phyloP scores from a whole-genome alignment of 75 land plant genomes.

The Cryptomeria japonica region DNA sequence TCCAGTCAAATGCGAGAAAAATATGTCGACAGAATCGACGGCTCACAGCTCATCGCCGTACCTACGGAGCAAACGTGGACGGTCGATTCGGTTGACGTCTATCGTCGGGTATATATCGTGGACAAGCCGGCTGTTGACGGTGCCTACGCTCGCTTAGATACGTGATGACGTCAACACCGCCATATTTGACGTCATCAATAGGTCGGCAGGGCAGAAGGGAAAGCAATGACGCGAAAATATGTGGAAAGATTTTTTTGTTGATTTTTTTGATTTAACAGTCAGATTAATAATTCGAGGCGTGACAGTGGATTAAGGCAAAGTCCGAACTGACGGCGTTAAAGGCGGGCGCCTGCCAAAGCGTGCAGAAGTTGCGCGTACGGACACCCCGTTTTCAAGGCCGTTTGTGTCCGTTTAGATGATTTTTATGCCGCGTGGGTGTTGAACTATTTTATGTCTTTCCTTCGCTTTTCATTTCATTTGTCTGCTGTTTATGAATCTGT shows the following conservation, averaged over 20 bases:
- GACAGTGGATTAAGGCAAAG: neutral
- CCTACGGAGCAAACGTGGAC: neutral
- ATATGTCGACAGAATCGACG: too few species aligned
- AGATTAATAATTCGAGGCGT: neutral
- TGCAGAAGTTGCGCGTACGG: neutral
- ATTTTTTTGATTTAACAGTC: neutral
- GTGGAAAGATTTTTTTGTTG: neutral
- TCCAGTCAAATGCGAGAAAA: too few species aligned
- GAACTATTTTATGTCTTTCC: neutral
- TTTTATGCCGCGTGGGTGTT: neutral
- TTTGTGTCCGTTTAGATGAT: neutral
- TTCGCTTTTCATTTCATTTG: neutral
- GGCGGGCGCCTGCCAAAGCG: neutral
- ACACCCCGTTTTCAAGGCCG: neutral
- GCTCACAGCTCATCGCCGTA: too few species aligned
- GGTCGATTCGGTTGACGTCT: neutral
- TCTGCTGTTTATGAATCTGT: neutral
- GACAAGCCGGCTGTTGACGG: neutral
- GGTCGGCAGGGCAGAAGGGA: neutral
- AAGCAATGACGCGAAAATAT: neutral
- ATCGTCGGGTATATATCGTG: neutral
- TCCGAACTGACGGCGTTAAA: neutral
- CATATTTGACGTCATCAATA: neutral
- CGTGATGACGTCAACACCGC: neutral
- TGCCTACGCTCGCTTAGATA: neutral